Evolutionary conservation across 768 basidiomycete genomes (phyloP).

Genomic region (Trametes maxima): DNA sequence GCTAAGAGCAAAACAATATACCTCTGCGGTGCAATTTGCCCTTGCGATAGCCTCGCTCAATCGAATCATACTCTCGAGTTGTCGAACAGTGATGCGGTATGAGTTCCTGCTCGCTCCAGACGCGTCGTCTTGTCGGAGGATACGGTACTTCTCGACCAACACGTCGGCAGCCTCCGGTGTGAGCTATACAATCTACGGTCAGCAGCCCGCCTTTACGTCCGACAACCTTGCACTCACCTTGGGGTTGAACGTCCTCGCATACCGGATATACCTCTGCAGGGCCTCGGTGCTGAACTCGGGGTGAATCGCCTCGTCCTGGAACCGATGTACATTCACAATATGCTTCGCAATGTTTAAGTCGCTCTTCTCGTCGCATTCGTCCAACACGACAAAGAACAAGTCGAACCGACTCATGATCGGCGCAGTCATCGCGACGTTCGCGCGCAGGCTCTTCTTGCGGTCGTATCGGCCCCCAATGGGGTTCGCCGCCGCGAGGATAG

Average conservation of each 20-base stretch:
- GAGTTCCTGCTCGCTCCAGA: slow-evolving; percentile 87
- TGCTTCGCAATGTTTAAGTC: slow-evolving; percentile 95
- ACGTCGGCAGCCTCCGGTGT: slow-evolving; percentile 92
- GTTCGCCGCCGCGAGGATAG: slow-evolving; percentile 97
- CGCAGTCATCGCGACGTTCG: slow-evolving; percentile 96
- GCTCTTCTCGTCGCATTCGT: slow-evolving; percentile 92
- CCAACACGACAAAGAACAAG: slow-evolving; percentile 96
- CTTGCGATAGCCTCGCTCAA: slow-evolving; percentile 96
- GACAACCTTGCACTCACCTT: slow-evolving; percentile 58
- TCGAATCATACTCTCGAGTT: slow-evolving; percentile 98
- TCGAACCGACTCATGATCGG: slow-evolving; percentile 99
- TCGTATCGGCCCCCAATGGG: slow-evolving; percentile 98
- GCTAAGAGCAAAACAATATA: slow-evolving; percentile 33
- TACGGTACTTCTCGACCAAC: slow-evolving; percentile 93
- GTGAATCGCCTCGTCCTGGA: slow-evolving; percentile 90
- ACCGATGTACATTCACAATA: slow-evolving; percentile 97
- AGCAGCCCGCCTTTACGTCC: background rate
- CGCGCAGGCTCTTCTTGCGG: slow-evolving; percentile 86
- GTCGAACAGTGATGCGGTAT: slow-evolving; percentile 96
- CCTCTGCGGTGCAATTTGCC: slow-evolving; percentile 94
- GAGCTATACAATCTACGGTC: slow-evolving; percentile 51
- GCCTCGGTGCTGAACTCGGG: slow-evolving; percentile 98
- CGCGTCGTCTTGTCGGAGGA: slow-evolving; percentile 89
- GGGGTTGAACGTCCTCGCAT: slow-evolving; percentile 95
- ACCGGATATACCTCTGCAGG: slow-evolving; percentile 94